Evolutionary conservation across 495 filamentous ascomycete species (phyloP).

Genomic region (Ramalina peruviana): DNA sequence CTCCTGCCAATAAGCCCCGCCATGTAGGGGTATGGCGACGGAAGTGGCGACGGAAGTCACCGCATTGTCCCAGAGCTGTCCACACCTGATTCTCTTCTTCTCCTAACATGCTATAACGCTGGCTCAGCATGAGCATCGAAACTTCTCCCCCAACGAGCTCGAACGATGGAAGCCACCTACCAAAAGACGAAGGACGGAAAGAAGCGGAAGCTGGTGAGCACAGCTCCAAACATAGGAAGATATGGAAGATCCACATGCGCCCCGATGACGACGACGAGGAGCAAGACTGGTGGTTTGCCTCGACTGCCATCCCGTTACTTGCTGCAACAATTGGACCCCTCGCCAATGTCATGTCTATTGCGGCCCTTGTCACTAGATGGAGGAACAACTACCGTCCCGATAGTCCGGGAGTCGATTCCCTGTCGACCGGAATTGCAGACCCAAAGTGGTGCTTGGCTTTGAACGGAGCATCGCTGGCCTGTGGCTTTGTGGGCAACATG

Average conservation of each 20-base stretch:
- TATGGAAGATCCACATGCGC: constrained; percentile 25
- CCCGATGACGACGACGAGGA: constrained; percentile 36
- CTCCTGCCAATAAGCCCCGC: no score
- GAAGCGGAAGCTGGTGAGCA: no score
- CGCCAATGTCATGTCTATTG: constrained; percentile 65
- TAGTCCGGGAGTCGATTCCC: constrained; percentile 23
- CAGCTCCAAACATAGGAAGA: neutral
- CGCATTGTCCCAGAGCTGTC: neutral
- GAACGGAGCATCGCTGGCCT: constrained; percentile 54
- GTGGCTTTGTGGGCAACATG: constrained; percentile 54
- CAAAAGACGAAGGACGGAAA: no score
- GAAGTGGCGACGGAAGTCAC: no score
- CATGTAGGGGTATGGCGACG: no score
- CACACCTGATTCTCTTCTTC: neutral
- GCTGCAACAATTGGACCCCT: constrained; percentile 59
- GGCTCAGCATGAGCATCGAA: neutral
- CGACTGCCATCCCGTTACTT: constrained; percentile 59
- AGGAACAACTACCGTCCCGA: constrained; percentile 26
- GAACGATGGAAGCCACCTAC: neutral
- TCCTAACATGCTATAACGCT: neutral
- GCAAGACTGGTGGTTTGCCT: constrained; percentile 65
- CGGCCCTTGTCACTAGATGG: constrained; percentile 56
- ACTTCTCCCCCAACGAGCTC: neutral
- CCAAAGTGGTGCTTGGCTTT: constrained; percentile 40
- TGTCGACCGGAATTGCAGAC: constrained; percentile 32